Conservation (phyloP, 108 stramenopile species). For the Phaeodactylum tricornutum region DNA sequence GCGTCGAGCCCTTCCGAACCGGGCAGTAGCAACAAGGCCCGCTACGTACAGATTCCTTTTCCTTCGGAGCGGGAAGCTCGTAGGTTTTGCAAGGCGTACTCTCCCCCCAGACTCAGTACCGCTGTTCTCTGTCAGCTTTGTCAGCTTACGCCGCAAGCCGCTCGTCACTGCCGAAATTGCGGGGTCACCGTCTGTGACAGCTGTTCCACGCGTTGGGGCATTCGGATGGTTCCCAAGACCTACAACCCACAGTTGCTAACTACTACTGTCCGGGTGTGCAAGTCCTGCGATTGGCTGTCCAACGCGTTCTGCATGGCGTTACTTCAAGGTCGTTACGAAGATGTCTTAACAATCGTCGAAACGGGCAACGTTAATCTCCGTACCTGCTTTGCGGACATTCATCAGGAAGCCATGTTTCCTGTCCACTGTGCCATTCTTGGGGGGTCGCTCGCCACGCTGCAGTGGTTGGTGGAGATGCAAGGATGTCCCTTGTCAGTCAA, state of each 20-base stretch:
- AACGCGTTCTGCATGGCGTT: slow-evolving; percentile 64
- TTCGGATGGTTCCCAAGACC: slow-evolving; percentile 56
- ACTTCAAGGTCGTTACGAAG: slow-evolving; percentile 36
- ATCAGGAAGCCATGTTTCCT: slow-evolving; percentile 51
- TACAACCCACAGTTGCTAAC: slow-evolving; percentile 33
- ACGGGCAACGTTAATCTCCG: slow-evolving; percentile 72
- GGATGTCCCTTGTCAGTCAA: slow-evolving; percentile 48
- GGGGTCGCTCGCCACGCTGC: slow-evolving; percentile 41
- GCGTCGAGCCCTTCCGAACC: no score
- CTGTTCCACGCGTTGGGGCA: slow-evolving; percentile 41
- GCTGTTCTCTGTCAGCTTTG: not conserved
- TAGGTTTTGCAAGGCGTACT: slow-evolving; percentile 30
- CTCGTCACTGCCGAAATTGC: slow-evolving; percentile 53
- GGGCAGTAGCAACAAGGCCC: slow-evolving; percentile 6
- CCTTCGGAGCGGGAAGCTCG: slow-evolving; percentile 28
- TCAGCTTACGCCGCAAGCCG: not conserved
- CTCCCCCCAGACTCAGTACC: slow-evolving; percentile 35
- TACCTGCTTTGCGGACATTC: slow-evolving; percentile 50
- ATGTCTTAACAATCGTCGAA: slow-evolving; percentile 34
- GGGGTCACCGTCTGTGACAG: slow-evolving; percentile 50
- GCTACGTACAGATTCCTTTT: slow-evolving; percentile 22
- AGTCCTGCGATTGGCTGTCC: slow-evolving; percentile 49
- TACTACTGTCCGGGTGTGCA: slow-evolving; percentile 50
- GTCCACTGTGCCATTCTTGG: slow-evolving; percentile 66
- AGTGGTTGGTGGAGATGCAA: slow-evolving; percentile 68